These are phyloP conservation scores for Colletotrichum musicola DNA, from an alignment of 2,329 filamentous ascomycete species.

Conservation along the genomic window DNA sequence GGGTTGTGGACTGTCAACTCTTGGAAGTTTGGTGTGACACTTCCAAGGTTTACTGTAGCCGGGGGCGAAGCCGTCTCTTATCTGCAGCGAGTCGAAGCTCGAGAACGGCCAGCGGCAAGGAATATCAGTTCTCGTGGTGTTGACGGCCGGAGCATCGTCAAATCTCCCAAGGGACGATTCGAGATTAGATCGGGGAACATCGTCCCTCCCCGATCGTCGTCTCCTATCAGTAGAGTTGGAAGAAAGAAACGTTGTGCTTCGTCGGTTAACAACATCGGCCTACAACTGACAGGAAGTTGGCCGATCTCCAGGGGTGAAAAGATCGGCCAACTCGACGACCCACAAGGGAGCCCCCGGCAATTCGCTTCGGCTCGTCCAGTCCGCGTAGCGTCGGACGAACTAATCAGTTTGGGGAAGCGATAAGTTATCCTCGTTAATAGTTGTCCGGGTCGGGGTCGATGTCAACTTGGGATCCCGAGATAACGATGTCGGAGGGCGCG, in stretches of 20 bases:
- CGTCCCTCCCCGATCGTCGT: no score
- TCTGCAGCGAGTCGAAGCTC: background rate
- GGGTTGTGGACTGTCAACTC: background rate
- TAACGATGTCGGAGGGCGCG: constrained; percentile 7
- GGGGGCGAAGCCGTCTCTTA: background rate
- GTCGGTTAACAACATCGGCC: background rate
- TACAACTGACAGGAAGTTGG: constrained; percentile 9
- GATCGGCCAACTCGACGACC: constrained; percentile 2
- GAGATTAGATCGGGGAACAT: constrained; percentile 8
- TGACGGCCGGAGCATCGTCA: background rate
- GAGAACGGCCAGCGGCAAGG: background rate
- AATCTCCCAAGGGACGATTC: background rate
- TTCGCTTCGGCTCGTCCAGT: background rate
- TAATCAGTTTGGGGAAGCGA: constrained; percentile 12
- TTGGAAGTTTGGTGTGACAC: background rate
- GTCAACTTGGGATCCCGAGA: constrained; percentile 7
- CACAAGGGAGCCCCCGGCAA: background rate
- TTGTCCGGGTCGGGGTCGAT: background rate
- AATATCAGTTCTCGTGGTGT: background rate
- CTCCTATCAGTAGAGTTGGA: background rate
- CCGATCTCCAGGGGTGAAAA: constrained; percentile 7
- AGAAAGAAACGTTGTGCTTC: background rate
- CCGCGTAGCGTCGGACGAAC: background rate
- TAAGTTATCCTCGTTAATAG: constrained; percentile 18
- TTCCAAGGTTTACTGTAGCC: no score